phyloP scores from a whole-genome alignment of 768 basidiomycete species.

The Termitomyces sp. region DNA sequence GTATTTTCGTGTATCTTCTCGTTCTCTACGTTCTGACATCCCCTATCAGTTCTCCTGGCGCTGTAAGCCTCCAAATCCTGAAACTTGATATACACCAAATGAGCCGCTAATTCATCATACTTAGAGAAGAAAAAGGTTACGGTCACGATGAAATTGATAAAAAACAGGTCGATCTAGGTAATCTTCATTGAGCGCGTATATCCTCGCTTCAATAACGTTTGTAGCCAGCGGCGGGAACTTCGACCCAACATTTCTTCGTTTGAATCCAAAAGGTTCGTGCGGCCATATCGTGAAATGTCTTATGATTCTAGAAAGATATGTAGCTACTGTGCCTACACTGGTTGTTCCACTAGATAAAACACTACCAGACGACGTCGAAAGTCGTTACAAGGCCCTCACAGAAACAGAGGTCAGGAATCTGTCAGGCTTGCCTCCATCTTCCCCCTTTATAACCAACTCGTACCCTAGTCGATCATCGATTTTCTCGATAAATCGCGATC shows the following conservation, averaged over 20 bases:
- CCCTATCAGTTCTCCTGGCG: conserved; percentile 44
- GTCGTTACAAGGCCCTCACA: conserved; percentile 75
- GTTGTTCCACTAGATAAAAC: conserved; percentile 83
- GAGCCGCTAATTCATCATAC: conserved; percentile 7
- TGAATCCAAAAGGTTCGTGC: conserved; percentile 69
- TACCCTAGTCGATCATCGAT: conserved; percentile 61
- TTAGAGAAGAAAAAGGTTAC: conserved; percentile 79
- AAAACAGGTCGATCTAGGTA: conserved; percentile 65
- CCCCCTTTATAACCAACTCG: not conserved
- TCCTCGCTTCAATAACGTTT: conserved; percentile 1
- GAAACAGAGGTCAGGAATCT: conserved; percentile 59
- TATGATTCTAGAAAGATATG: not conserved
- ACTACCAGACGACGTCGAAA: conserved; percentile 64
- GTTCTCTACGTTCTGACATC: not conserved
- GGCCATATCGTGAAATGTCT: not conserved
- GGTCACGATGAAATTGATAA: conserved; percentile 70
- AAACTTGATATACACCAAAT: not conserved
- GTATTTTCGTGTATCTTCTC: conserved; percentile 31
- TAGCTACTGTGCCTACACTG: conserved; percentile 78
- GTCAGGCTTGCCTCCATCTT: not conserved
- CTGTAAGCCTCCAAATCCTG: conserved; percentile 37
- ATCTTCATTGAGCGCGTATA: not conserved
- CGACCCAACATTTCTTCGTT: conserved; percentile 66
- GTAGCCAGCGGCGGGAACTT: conserved; percentile 80
- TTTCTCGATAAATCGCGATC: conserved; percentile 86